These are phyloP conservation scores for Solanum hybrid DNA, from an alignment of 305 asterid species.

Conservation along the genomic window DNA sequence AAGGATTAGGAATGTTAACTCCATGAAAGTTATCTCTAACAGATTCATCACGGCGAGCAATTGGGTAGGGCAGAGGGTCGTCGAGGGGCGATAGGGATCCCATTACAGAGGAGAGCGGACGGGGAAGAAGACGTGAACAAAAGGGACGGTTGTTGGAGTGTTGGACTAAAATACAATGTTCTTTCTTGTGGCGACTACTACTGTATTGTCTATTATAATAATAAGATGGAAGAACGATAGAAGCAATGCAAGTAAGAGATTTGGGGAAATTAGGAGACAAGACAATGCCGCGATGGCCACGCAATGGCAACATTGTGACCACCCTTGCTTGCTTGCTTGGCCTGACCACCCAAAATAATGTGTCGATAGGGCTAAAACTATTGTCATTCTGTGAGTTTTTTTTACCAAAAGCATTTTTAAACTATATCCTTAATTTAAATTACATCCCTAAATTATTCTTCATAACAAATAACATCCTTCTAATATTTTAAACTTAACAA, in stretches of 20 bases:
- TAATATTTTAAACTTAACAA: background rate
- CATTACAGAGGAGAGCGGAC: slow-evolving; percentile 28
- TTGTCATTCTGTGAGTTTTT: background rate
- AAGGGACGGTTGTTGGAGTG: background rate
- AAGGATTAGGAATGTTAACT: slow-evolving; percentile 61
- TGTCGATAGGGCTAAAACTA: background rate
- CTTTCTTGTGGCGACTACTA: background rate
- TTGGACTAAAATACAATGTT: background rate
- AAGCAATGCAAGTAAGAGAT: background rate
- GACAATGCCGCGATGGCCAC: background rate
- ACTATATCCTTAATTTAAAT: background rate
- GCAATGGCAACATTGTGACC: background rate
- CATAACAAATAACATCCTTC: background rate
- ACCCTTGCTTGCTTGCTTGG: background rate
- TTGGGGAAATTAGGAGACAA: background rate
- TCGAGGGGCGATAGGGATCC: slow-evolving; percentile 39
- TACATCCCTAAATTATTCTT: background rate
- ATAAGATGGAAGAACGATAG: background rate
- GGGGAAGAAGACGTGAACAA: background rate
- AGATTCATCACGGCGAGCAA: slow-evolving; percentile 68
- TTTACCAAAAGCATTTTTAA: too few species aligned
- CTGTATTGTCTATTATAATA: background rate
- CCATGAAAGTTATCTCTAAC: slow-evolving; percentile 75
- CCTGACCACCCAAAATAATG: background rate
- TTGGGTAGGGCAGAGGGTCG: slow-evolving; percentile 43